phyloP scores from a whole-genome alignment of 2,329 filamentous ascomycete species.

The Macrophomina pseudophaseolina region DNA sequence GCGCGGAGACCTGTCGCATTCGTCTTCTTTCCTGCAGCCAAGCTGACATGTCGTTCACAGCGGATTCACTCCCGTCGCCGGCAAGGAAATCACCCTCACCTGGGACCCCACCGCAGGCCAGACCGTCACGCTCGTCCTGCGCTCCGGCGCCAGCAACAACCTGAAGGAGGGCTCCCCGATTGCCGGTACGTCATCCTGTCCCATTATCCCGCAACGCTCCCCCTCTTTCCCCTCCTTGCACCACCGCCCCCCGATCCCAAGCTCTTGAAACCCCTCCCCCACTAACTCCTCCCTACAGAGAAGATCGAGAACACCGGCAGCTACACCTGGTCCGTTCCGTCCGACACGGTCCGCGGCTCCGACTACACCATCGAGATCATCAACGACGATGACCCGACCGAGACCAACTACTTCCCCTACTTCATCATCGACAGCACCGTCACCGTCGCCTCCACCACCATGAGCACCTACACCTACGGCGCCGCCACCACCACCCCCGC shows the following conservation, averaged over 20 bases:
- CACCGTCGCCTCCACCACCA: slow-evolving; percentile 37
- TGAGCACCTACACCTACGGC: slow-evolving; percentile 36
- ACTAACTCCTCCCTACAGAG: slow-evolving; percentile 39
- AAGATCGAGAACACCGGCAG: slow-evolving; percentile 55
- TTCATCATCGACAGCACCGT: slow-evolving; percentile 56
- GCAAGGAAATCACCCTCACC: slow-evolving; percentile 51
- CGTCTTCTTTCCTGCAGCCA: not conserved
- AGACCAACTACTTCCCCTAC: slow-evolving; percentile 59
- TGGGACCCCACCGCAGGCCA: slow-evolving; percentile 58
- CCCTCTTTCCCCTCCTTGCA: not conserved
- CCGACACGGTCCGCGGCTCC: slow-evolving; percentile 47
- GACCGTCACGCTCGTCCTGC: slow-evolving; percentile 57
- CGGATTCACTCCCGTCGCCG: slow-evolving; percentile 53
- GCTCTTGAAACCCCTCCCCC: not conserved
- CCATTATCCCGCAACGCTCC: too few species aligned
- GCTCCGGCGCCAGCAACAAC: slow-evolving; percentile 46
- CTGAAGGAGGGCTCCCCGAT: slow-evolving; percentile 48
- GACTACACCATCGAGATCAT: slow-evolving; percentile 62
- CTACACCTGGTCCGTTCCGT: slow-evolving; percentile 55
- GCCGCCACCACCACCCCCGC: slow-evolving; percentile 37
- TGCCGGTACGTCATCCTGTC: slow-evolving; percentile 46
- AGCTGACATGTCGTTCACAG: slow-evolving; percentile 36
- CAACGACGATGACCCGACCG: slow-evolving; percentile 48
- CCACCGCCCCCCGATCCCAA: not conserved
- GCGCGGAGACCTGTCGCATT: not conserved